Evolutionary conservation across 2,329 filamentous ascomycete genomes (phyloP).

Genomic region (Orbilia oligospora): DNA sequence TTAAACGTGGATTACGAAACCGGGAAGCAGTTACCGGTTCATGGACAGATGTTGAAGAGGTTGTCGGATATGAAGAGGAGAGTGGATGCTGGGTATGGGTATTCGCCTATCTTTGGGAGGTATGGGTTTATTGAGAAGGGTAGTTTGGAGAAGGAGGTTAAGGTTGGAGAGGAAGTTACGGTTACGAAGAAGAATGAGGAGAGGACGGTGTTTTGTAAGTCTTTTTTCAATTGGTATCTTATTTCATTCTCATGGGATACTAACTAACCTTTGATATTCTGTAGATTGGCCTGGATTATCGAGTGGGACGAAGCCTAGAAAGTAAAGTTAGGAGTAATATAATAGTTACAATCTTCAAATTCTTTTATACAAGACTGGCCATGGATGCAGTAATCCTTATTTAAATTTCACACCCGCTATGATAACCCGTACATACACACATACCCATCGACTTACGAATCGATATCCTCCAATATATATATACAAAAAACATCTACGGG

Average conservation of each 20-base stretch:
- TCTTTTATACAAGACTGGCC: neutral
- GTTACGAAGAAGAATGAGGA: slow-evolving; percentile 71
- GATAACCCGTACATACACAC: neutral
- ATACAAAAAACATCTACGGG: neutral
- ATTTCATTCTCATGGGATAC: too few relatives aligned
- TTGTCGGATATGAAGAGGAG: slow-evolving; percentile 74
- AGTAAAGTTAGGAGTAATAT: neutral
- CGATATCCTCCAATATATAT: too few relatives aligned
- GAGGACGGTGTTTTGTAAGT: slow-evolving; percentile 73
- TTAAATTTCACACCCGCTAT: neutral
- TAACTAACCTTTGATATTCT: neutral
- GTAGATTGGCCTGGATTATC: slow-evolving; percentile 65
- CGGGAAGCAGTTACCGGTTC: slow-evolving; percentile 73
- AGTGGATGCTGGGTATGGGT: slow-evolving; percentile 78
- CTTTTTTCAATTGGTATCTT: neutral
- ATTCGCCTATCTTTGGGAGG: slow-evolving; percentile 79
- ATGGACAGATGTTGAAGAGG: slow-evolving; percentile 78
- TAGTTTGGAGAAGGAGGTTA: slow-evolving; percentile 67
- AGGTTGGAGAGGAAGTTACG: slow-evolving; percentile 73
- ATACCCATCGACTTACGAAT: too few relatives aligned
- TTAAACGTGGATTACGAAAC: slow-evolving; percentile 76
- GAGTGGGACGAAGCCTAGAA: slow-evolving; percentile 46
- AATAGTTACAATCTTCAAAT: too few relatives aligned
- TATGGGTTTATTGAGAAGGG: slow-evolving; percentile 74
- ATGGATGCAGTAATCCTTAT: neutral